These are phyloP conservation scores for Boletus rex-veris DNA, from an alignment of 768 basidiomycete genomes.

Conservation along the genomic window DNA sequence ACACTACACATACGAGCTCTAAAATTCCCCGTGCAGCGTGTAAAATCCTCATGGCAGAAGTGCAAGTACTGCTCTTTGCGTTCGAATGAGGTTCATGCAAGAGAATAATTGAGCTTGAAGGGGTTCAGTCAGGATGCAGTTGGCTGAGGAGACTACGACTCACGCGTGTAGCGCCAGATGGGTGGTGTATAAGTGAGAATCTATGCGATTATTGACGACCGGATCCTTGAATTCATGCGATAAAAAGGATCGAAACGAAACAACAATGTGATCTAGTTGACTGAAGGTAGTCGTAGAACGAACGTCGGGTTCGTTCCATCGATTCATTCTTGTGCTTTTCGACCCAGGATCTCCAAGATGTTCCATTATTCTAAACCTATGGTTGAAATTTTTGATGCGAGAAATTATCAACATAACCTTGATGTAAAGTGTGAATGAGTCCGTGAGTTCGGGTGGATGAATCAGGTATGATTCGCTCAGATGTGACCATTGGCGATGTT, in stretches of 20 bases:
- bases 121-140: constrained; percentile 32
- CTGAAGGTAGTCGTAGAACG: constrained; percentile 60
- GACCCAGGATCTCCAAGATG: constrained; percentile 52
- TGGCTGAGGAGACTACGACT: constrained; percentile 24
- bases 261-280: constrained; percentile 56
- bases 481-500: constrained; percentile 66
- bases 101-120: constrained; percentile 57
- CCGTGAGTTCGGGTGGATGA: constrained; percentile 60
- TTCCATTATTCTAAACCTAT: constrained; percentile 59
- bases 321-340: constrained; percentile 21
- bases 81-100: constrained; percentile 77
- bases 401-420: constrained; percentile 67
- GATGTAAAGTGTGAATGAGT: constrained; percentile 69
- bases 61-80: constrained; percentile 52
- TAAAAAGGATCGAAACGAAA: constrained; percentile 56
- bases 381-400: constrained; percentile 59
- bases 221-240: constrained; percentile 55
- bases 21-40: constrained; percentile 63
- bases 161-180: constrained; percentile 33
- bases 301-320: constrained; percentile 49
- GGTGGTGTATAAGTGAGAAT: constrained; percentile 52
- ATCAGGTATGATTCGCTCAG: constrained; percentile 54
- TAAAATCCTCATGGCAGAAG: constrained; percentile 67
- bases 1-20: constrained; percentile 62
- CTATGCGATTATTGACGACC: constrained; percentile 49